Evolutionary conservation across 2,329 filamentous ascomycete species (phyloP).

Genomic region (Aureobasidium sp.): DNA sequence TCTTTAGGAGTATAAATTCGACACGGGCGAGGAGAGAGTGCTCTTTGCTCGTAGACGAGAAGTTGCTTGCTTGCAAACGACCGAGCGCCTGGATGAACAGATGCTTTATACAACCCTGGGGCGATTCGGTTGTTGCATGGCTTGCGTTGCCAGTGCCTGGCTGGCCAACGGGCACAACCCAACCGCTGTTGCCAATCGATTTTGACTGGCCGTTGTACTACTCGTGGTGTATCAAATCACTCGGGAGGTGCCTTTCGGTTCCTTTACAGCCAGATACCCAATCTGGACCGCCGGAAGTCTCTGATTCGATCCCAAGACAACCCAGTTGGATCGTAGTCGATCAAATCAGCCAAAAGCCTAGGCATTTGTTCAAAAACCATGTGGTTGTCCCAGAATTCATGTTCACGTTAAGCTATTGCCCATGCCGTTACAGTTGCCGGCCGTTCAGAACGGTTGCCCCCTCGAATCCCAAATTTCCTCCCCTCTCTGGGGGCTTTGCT

Average conservation of each 20-base stretch:
- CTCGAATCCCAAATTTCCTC: slow-evolving; percentile 7
- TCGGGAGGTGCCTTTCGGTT: neutral
- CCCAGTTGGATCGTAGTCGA: neutral
- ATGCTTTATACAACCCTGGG: slow-evolving; percentile 1
- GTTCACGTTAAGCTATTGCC: slow-evolving; percentile 11
- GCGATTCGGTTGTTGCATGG: neutral
- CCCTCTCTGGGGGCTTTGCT: neutral
- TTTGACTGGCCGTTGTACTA: slow-evolving; percentile 10
- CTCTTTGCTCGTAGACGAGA: slow-evolving; percentile 12
- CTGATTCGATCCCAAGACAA: neutral
- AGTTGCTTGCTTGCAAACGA: neutral
- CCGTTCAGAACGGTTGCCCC: slow-evolving; percentile 10
- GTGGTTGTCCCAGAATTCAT: neutral
- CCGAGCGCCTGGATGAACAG: neutral
- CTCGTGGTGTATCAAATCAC: neutral
- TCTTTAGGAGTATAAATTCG: slow-evolving; percentile 16
- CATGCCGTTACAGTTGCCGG: slow-evolving; percentile 7
- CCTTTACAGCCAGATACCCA: neutral
- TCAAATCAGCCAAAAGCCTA: neutral
- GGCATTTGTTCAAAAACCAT: neutral
- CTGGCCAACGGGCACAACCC: slow-evolving; percentile 11
- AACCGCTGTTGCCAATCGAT: slow-evolving; percentile 12
- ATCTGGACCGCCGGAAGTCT: neutral
- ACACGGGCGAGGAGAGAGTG: neutral
- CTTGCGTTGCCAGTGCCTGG: slow-evolving; percentile 8